Evolutionary conservation across 176 grass and related monocot genomes (phyloP), one percentile per base, ranked within the genome.

Genomic region (Aegilops sharonensis): DNA sequence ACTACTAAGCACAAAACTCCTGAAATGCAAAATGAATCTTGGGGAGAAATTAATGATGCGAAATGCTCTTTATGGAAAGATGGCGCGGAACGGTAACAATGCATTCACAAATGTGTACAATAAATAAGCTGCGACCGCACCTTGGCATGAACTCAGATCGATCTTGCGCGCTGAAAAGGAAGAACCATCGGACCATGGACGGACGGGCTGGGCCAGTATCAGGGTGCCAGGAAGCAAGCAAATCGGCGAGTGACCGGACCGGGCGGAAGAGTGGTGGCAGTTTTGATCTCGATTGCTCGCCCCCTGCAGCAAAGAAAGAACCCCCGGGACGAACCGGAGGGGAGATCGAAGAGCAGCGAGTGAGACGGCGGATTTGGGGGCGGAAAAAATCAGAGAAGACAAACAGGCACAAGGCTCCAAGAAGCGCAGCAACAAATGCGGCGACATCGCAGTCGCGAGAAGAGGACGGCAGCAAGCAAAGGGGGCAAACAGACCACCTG

Each of bases 341-440:
- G 24, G 24, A 50, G 43, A 47, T 47, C 43, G 25, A 31, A 52
- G 73, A 54, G 27, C 42, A 76, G 10, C 59, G 4, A 62, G 54
- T 57, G 43, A 75, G 72, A 75, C 43, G 63, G 62, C 13, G 2
- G 23, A 75, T 50, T 30, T 75, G 3, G 43, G 72, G 65, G 43
- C 42, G 3, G 13, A 11, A 11, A 27, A 11, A 75, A 75, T 31
- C 43, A 12, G 74, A 56, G 74, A 77, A 77, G 25, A 8, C 43
- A 13, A 56, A 77, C 74, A 56, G 47, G 72, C 76, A 21, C 77
- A 87, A 87, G 34, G 71, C 23, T 83, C 78, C 68, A 78, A 62
- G 50, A 85, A 31, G 31, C 24, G 79, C 79, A 87, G 79, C 79
- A 87, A 43, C 66, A 59, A 78, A 90, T 31, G 54, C 54, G 27